Conservation (phyloP, 768 basidiomycete species). For the Lactarius vividus region DNA sequence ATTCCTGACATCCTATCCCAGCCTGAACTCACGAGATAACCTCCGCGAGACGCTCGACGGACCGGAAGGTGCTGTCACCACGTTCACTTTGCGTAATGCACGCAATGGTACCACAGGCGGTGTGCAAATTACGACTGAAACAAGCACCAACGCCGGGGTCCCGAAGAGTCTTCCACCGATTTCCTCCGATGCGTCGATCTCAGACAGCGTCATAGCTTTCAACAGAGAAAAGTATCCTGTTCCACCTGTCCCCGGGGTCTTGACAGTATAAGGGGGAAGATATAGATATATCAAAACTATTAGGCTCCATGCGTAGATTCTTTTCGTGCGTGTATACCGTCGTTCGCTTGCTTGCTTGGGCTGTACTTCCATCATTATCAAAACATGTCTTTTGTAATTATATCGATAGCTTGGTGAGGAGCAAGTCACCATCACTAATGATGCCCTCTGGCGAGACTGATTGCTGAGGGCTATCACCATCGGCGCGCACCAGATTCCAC, state of each 20-base stretch:
- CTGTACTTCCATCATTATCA: neutral
- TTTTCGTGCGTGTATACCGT: neutral
- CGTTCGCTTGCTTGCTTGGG: neutral
- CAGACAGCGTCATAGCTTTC: neutral
- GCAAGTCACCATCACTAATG: no score
- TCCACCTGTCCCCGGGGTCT: neutral
- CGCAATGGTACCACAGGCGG: neutral
- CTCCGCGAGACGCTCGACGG: neutral
- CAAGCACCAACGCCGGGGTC: neutral
- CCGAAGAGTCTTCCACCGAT: neutral
- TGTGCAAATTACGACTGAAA: neutral
- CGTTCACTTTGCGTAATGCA: neutral
- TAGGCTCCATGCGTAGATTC: neutral
- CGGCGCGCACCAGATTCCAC: no score
- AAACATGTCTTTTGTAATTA: neutral
- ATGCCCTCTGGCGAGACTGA: no score
- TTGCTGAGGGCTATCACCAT: no score
- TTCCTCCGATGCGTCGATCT: neutral
- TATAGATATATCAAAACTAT: neutral
- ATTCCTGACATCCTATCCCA: neutral
- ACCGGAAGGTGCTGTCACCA: neutral
- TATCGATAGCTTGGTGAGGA: no score
- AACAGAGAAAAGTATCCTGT: neutral
- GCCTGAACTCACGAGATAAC: conserved; percentile 8
- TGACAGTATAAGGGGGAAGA: neutral